Conservation (phyloP, 1,139 yeast genomes). For the Meyerozyma sp. region DNA sequence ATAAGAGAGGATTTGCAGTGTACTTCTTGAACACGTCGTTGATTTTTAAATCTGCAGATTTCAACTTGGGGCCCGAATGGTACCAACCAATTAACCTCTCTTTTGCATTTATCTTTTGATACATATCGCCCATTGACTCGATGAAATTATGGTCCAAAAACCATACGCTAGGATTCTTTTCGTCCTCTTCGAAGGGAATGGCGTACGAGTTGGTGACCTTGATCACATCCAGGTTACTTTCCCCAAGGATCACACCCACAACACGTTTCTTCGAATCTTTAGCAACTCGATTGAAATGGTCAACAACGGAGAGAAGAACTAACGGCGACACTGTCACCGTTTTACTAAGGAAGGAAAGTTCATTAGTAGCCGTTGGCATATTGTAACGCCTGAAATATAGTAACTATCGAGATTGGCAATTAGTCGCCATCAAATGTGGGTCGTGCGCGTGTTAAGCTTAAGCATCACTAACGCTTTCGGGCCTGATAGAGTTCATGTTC, state of each 20-base stretch:
- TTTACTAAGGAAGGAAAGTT: conserved; percentile 39
- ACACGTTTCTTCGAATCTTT: conserved; percentile 71
- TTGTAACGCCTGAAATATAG: conserved; percentile 1
- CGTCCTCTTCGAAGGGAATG: conserved; percentile 96
- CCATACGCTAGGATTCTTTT: conserved; percentile 91
- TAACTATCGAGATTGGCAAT: conserved; percentile 4
- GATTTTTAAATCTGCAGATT: conserved; percentile 82
- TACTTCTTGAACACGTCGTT: conserved; percentile 85
- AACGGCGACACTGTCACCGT: conserved; percentile 92
- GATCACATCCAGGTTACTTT: conserved; percentile 51
- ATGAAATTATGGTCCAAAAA: conserved; percentile 94
- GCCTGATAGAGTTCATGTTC: conserved; percentile 34
- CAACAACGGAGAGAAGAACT: conserved; percentile 89
- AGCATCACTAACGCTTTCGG: neutral
- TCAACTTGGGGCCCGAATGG: conserved; percentile 93
- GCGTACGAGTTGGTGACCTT: conserved; percentile 78
- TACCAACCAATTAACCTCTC: conserved; percentile 98
- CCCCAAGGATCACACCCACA: conserved; percentile 92
- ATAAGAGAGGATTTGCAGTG: conserved; percentile 73
- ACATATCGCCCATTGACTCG: conserved; percentile 97
- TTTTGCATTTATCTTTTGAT: conserved; percentile 93
- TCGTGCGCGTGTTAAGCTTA: neutral
- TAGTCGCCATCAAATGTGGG: neutral
- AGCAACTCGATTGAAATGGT: conserved; percentile 86
- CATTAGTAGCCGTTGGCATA: conserved; percentile 21